Base-by-base conservation (phyloP, 2,329 filamentous ascomycete species). In the Sclerotinia nivalis region DNA sequence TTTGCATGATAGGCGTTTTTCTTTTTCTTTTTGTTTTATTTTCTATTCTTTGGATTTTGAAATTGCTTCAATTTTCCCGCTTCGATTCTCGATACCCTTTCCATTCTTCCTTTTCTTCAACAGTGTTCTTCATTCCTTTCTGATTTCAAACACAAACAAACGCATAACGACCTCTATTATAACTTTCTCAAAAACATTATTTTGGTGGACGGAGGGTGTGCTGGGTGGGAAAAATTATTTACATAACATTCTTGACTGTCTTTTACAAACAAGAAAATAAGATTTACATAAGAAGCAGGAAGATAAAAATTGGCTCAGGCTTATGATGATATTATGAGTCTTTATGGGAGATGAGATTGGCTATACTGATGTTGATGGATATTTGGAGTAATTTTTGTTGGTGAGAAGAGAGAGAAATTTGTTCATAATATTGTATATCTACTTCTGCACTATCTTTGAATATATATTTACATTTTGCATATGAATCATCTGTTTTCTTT, bases 371-470 rank as follows among this genome's bases (percentile, higher is more conserved):
- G 43, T 62, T 55, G 45, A 68, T 62, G 56, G n/a, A 40, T 58
- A 50, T 25, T 52, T 9, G 13, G 28, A 18, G 58, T 28, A 31
- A 34, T 67, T 67, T 67, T 49, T 55, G 61, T 13, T 64, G 45
- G 37, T 47, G 25, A 45, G 67, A 66, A 60, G 37, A 43, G 59
- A 49, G 28, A 66, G 34, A 50, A 31, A 47, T 60, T 70, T 58
- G 49, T 71, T 69, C 67, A 62, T 70, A 75, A 74, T 75, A 75
- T 72, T 76, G 61, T 76, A 75, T 67, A 75, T 76, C 72, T 75
- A 69, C 34, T 70, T 71, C 68, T 66, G 45, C 71, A 75, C 74
- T 70, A 72, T 77, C 75, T 60, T 75, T 77, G 25, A 70, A 70
- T 61, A 47, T 64, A 68, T 50, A 62, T 68, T 28, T 68, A 62